A percentile compares a stretch with the other conserved stretches of the same genome.
Evolutionary conservation across 176 grass and related monocot species (phyloP).

Genomic region (Elymus sibiricus): DNA sequence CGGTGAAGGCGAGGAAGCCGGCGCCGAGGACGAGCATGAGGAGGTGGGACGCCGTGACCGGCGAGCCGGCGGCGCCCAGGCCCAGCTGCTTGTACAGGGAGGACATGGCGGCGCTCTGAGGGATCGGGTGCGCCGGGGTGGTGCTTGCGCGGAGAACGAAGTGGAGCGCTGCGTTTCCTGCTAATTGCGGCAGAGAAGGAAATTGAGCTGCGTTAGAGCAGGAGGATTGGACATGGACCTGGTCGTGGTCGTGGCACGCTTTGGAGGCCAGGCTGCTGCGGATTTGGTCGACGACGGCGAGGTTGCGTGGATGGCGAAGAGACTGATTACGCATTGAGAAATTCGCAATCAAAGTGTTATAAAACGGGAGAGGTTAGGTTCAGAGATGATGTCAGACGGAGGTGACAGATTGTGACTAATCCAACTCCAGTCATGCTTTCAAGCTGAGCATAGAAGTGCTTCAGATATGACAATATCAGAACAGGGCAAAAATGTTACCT

Average conservation of each 20-base stretch:
- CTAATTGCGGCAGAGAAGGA: neutral
- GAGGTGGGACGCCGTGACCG: conserved; percentile 28
- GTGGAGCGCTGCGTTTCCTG: neutral
- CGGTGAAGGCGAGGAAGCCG: conserved; percentile 53
- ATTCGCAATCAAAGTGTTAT: neutral
- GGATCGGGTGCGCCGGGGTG: no score
- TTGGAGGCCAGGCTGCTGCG: neutral
- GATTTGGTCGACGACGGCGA: neutral
- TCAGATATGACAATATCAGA: no score
- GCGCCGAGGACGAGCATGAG: conserved; percentile 40
- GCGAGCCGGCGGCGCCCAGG: conserved; percentile 24
- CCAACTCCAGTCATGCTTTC: neutral
- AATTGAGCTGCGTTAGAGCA: neutral
- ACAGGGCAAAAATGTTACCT: no score
- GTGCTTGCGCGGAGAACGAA: no score
- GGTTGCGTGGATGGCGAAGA: neutral
- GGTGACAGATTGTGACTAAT: neutral
- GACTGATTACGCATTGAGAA: neutral
- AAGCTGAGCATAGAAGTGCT: no score
- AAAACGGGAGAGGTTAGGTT: neutral
- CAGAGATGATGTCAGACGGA: neutral
- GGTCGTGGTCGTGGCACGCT: neutral
- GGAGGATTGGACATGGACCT: neutral
- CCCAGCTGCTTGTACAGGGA: conserved; percentile 50
- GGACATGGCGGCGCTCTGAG: conserved; percentile 10